These are phyloP conservation scores for Azolla pinnata DNA, from an alignment of 75 land plant species.

Conservation along the genomic window DNA sequence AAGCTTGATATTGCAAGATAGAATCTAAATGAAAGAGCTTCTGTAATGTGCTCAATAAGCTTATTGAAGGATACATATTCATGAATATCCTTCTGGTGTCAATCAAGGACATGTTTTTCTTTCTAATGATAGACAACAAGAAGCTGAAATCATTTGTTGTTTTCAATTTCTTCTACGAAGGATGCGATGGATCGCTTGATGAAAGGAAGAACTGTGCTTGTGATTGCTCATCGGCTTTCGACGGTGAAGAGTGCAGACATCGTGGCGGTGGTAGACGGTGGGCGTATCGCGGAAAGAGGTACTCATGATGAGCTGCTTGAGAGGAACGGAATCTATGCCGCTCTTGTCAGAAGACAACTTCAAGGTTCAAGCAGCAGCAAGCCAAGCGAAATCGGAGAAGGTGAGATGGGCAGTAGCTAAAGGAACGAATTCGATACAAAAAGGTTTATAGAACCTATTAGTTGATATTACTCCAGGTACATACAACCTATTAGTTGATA, in stretches of 20 bases:
- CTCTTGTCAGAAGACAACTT: conserved; percentile 78
- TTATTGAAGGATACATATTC: too few species aligned
- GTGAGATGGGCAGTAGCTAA: too few species aligned
- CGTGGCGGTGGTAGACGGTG: conserved; percentile 93
- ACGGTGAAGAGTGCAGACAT: conserved; percentile 87
- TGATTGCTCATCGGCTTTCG: conserved; percentile 94
- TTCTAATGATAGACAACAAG: too few species aligned
- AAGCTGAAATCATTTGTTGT: too few species aligned
- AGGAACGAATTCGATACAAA: too few species aligned
- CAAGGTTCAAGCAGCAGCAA: conserved; percentile 39
- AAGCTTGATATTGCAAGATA: conserved; percentile 1
- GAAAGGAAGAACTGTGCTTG: conserved; percentile 95
- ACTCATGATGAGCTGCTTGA: conserved; percentile 66
- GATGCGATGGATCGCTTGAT: conserved; percentile 99
- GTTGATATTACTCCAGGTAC: too few species aligned
- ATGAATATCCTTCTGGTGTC: too few species aligned
- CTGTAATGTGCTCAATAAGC: too few species aligned
- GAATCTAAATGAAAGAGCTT: not conserved
- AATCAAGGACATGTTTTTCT: too few species aligned
- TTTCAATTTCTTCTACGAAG: conserved; percentile 21
- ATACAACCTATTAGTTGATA: too few species aligned
- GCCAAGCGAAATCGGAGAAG: too few species aligned
- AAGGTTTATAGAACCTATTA: too few species aligned
- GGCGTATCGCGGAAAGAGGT: conserved; percentile 77
- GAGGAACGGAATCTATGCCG: conserved; percentile 83